Conservation (phyloP, 2,329 filamentous ascomycete species). For the Fusarium sp. region DNA sequence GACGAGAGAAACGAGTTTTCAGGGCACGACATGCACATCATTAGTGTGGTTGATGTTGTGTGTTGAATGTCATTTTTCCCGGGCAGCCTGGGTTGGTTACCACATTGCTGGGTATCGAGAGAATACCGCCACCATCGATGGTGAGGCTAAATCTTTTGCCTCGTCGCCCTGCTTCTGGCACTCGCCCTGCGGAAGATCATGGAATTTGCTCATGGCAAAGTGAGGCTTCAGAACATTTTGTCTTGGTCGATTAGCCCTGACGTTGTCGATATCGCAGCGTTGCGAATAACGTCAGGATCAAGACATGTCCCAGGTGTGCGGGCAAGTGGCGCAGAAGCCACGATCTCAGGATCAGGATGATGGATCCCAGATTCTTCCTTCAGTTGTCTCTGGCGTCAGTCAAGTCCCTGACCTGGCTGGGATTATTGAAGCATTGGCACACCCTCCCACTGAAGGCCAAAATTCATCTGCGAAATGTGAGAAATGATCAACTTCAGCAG, state of each 20-base stretch:
- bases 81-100: not conserved
- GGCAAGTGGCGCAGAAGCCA: conserved; percentile 25
- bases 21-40: conserved; percentile 6
- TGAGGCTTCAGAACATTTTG: conserved; percentile 14
- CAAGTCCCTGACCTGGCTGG: conserved; percentile 5
- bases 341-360: conserved; percentile 19
- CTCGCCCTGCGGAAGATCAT: conserved; percentile 27
- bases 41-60: conserved; percentile 15
- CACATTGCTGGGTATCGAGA: conserved; percentile 1
- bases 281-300: conserved; percentile 30
- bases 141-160: conserved; percentile 16
- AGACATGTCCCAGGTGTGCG: conserved; percentile 17
- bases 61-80: not conserved
- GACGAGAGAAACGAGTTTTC: conserved; percentile 13
- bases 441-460: conserved; percentile 3
- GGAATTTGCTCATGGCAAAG: conserved; percentile 13
- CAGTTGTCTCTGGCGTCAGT: conserved; percentile 13
- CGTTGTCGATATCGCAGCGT: conserved; percentile 23
- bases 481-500: conserved; percentile 26
- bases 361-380: conserved; percentile 12
- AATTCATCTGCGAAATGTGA: conserved; percentile 26
- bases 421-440: conserved; percentile 1
- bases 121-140: conserved; percentile 6
- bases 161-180: conserved; percentile 13
- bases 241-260: conserved; percentile 15